phyloP scores from a whole-genome alignment of 352 stramenopile genomes.

The Phytophthora agathidicida region DNA sequence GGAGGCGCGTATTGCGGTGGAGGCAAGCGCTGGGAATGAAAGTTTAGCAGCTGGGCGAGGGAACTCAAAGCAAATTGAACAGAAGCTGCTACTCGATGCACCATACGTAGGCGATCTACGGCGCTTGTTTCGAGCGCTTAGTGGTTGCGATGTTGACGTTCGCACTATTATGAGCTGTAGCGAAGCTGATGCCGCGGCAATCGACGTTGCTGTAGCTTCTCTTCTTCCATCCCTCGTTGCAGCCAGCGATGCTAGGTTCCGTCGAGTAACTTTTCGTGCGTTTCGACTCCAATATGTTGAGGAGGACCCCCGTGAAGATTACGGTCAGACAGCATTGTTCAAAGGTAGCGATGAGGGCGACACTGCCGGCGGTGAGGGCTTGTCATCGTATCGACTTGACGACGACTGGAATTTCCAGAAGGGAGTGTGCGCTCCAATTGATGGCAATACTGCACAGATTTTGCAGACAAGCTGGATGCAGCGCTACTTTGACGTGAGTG shows the following conservation, averaged over 20 bases:
- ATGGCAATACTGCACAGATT: conserved; percentile 65
- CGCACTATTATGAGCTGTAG: conserved; percentile 23
- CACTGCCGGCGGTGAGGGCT: background rate
- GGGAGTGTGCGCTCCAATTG: conserved; percentile 34
- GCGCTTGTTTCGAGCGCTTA: conserved; percentile 41
- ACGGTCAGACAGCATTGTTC: conserved; percentile 57
- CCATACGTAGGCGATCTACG: conserved; percentile 58
- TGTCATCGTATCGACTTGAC: conserved; percentile 37
- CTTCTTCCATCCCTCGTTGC: conserved; percentile 15
- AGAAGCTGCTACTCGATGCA: conserved; percentile 28
- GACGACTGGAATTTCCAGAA: conserved; percentile 44
- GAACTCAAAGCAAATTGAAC: conserved; percentile 13
- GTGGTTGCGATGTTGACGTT: conserved; percentile 22
- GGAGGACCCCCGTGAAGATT: conserved; percentile 52
- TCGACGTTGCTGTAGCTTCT: conserved; percentile 21
- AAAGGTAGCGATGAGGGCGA: conserved; percentile 17
- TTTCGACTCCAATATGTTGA: conserved; percentile 57
- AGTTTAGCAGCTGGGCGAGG: background rate
- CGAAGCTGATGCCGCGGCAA: conserved; percentile 15
- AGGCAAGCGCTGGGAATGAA: conserved; percentile 12
- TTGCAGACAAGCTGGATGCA: conserved; percentile 54
- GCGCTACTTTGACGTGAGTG: conserved; percentile 46
- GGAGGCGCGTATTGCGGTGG: conserved; percentile 14
- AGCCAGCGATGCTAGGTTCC: conserved; percentile 19
- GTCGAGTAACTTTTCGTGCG: conserved; percentile 35